Evolutionary conservation across 1,284 basidiomycete species (phyloP).

Genomic region (Cutaneotrichosporon sp.): DNA sequence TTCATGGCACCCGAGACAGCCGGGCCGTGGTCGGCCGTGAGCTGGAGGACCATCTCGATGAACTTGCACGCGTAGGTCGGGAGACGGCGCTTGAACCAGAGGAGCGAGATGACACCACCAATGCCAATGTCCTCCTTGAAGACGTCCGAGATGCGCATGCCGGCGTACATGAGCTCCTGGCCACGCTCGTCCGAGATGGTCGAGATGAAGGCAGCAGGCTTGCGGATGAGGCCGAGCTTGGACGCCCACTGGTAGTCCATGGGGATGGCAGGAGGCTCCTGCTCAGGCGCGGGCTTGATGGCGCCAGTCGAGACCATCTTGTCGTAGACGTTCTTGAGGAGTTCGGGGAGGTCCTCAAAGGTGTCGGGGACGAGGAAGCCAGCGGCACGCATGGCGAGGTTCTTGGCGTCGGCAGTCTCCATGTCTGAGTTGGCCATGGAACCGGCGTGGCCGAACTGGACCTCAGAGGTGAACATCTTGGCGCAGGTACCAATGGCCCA

Average conservation of each 20-base stretch:
- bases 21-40: conserved; percentile 98
- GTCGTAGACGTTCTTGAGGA: conserved; percentile 82
- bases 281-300: conserved; percentile 73
- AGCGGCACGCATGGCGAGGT: conserved; percentile 87
- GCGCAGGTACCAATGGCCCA: conserved; percentile 99
- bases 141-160: conserved; percentile 98
- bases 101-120: conserved; percentile 90
- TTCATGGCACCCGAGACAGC: conserved; percentile 92
- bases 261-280: conserved; percentile 90
- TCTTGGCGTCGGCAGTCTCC: conserved; percentile 98
- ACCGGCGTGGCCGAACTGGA: conserved; percentile 98
- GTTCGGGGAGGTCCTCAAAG: conserved; percentile 90
- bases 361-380: conserved; percentile 97
- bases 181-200: conserved; percentile 99
- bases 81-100: conserved; percentile 95
- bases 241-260: conserved; percentile 99
- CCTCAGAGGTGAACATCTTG: conserved; percentile 99
- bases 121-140: conserved; percentile 97
- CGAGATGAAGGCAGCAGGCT: conserved; percentile 98
- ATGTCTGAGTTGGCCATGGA: conserved; percentile 96
- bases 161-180: conserved; percentile 96
- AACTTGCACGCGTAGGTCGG: conserved; percentile 70
- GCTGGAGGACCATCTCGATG: conserved; percentile 99
- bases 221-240: conserved; percentile 96
- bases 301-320: conserved; percentile 69